Conservation (phyloP, 176 grass and related monocot species). For the Tillandsia fasciculata region DNA sequence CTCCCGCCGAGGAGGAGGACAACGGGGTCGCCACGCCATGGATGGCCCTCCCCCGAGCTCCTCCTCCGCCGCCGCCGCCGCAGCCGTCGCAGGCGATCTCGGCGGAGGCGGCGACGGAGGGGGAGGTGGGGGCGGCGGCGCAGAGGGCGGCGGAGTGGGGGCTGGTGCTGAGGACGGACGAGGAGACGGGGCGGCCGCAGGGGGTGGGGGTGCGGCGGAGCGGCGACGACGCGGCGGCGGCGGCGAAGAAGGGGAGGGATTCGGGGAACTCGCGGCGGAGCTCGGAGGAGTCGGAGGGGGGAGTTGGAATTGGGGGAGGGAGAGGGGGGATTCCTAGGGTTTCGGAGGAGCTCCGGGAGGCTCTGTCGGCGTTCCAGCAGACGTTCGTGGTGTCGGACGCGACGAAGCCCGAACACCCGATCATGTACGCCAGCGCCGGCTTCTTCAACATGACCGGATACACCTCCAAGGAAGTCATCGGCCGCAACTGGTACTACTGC, state of each 20-base stretch:
- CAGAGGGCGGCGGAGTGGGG: slow-evolving; percentile 80
- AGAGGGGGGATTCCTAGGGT: slow-evolving; percentile 49
- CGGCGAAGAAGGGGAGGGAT: slow-evolving; percentile 1
- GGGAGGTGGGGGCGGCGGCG: slow-evolving; percentile 39
- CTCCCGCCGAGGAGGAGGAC: neutral
- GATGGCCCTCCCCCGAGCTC: slow-evolving; percentile 24
- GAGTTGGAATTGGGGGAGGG: slow-evolving; percentile 7
- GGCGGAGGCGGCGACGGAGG: neutral
- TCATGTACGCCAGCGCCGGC: slow-evolving; percentile 84
- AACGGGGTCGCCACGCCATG: slow-evolving; percentile 11
- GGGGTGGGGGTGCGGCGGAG: slow-evolving; percentile 52
- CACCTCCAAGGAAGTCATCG: slow-evolving; percentile 54
- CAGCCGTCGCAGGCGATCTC: neutral
- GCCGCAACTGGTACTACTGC: slow-evolving; percentile 56
- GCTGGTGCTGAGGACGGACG: slow-evolving; percentile 71
- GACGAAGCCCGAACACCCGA: slow-evolving; percentile 60
- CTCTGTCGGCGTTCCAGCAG: slow-evolving; percentile 76
- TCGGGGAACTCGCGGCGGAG: slow-evolving; percentile 5
- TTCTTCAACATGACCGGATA: slow-evolving; percentile 94
- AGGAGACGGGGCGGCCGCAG: slow-evolving; percentile 58
- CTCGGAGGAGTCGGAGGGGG: slow-evolving; percentile 3
- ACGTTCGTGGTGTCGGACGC: slow-evolving; percentile 98
- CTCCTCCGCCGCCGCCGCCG: too few species aligned
- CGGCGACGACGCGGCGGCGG: slow-evolving; percentile 12
- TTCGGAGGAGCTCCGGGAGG: slow-evolving; percentile 77